Evolutionary conservation across 2,329 filamentous ascomycete species (phyloP).

Genomic region (Myriosclerotinia scirpicola): DNA sequence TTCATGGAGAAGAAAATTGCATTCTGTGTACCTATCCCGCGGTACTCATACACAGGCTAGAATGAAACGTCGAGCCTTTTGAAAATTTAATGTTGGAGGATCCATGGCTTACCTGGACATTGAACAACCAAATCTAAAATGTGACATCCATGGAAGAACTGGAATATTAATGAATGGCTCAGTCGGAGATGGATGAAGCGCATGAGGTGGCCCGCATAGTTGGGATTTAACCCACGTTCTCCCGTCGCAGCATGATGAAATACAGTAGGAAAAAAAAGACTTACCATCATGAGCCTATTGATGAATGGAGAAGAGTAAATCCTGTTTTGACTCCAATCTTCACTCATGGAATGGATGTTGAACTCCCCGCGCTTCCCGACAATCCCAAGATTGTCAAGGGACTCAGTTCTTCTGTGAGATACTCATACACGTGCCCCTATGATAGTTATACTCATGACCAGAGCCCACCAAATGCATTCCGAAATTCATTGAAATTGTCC

Average conservation of each 20-base stretch:
- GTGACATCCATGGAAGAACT: not conserved
- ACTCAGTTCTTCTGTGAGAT: not conserved
- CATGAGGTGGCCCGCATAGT: not conserved
- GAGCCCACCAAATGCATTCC: slow-evolving; percentile 13
- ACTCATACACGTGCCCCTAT: too few species aligned
- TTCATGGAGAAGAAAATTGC: too few species aligned
- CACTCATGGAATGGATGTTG: not conserved
- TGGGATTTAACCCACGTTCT: not conserved
- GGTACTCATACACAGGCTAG: not conserved
- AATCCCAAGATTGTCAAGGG: not conserved
- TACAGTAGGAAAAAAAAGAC: slow-evolving; percentile 7
- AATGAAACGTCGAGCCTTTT: not conserved
- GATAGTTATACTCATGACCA: slow-evolving; percentile 9
- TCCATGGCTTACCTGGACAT: not conserved
- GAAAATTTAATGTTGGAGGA: not conserved
- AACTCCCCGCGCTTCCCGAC: not conserved
- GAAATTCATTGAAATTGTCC: slow-evolving; percentile 16
- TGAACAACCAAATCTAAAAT: not conserved
- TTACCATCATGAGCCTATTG: not conserved
- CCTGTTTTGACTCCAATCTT: not conserved
- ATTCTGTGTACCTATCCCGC: not conserved
- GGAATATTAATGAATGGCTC: not conserved
- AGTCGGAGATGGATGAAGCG: not conserved
- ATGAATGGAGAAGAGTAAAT: slow-evolving; percentile 1
- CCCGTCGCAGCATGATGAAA: not conserved